Evolutionary conservation across 305 asterid species (phyloP).

Genomic region (Solanum hybrid): DNA sequence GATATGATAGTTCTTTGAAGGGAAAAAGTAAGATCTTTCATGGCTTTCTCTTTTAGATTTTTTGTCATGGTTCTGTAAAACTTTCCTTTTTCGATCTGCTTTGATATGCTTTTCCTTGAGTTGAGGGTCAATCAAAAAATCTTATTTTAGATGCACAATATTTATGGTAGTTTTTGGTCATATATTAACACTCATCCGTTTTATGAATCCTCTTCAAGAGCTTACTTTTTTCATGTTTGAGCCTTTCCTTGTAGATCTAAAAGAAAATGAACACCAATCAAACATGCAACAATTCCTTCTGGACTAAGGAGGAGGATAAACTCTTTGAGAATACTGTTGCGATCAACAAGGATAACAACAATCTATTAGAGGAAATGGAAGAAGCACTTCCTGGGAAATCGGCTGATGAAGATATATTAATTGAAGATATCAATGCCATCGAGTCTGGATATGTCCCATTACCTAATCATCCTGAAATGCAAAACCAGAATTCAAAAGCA

Average conservation of each 20-base stretch:
- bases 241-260: slow-evolving; percentile 6
- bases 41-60: not conserved
- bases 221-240: not conserved
- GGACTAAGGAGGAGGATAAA: slow-evolving; percentile 23
- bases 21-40: not conserved
- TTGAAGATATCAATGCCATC: slow-evolving; percentile 13
- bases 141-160: not conserved
- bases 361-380: slow-evolving; percentile 10
- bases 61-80: not conserved
- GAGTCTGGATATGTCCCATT: slow-evolving; percentile 17
- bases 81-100: not conserved
- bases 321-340: slow-evolving; percentile 24
- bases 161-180: not conserved
- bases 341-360: not conserved
- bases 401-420: slow-evolving; percentile 11
- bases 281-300: slow-evolving; percentile 12
- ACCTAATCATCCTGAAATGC: not conserved
- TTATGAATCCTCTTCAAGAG: not conserved
- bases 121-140: not conserved
- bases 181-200: not conserved
- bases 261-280: slow-evolving; percentile 7
- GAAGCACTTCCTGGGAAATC: slow-evolving; percentile 16
- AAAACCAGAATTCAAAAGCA: not conserved
- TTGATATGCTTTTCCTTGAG: not conserved
- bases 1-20: not conserved